A percentile compares a stretch with the other conserved stretches of the same genome.
Evolutionary conservation across 176 grass and related monocot species (phyloP).

Genomic region (Musa troglodytarum): DNA sequence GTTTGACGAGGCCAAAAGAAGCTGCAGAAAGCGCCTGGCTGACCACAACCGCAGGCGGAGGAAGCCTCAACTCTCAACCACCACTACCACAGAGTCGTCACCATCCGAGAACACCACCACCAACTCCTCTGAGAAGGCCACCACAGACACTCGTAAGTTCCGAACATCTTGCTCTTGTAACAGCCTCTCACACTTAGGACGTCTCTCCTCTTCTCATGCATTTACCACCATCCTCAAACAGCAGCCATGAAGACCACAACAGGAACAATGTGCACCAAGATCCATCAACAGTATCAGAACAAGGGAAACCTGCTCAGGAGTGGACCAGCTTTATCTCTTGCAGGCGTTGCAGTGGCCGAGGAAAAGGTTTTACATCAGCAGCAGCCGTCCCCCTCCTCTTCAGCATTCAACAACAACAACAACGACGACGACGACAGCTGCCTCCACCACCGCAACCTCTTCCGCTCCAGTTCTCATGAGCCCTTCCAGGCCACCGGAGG

Average conservation of each 20-base stretch:
- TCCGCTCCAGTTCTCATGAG: background rate
- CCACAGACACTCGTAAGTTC: too few relatives aligned
- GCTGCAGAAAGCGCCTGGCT: slow-evolving; percentile 67
- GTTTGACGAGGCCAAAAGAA: slow-evolving; percentile 68
- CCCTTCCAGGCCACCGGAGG: too few relatives aligned
- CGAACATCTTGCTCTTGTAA: too few relatives aligned
- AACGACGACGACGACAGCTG: background rate
- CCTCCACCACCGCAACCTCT: slow-evolving; percentile 21
- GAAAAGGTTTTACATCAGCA: background rate
- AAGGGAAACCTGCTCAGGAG: background rate
- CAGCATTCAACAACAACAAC: background rate
- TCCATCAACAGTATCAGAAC: too few relatives aligned
- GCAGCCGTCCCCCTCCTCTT: background rate
- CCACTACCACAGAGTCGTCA: background rate
- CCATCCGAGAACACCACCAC: background rate
- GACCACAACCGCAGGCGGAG: slow-evolving; percentile 76
- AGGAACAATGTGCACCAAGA: background rate
- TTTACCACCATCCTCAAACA: background rate
- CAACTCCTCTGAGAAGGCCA: slow-evolving; percentile 5
- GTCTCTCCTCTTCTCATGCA: too few relatives aligned
- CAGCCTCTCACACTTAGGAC: too few relatives aligned
- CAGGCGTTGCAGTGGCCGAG: background rate
- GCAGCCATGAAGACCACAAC: background rate
- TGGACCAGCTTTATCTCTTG: slow-evolving; percentile 1
- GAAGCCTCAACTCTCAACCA: slow-evolving; percentile 29